Conservation (phyloP, 2,329 filamentous ascomycete genomes). For the Aspergillus sp. region DNA sequence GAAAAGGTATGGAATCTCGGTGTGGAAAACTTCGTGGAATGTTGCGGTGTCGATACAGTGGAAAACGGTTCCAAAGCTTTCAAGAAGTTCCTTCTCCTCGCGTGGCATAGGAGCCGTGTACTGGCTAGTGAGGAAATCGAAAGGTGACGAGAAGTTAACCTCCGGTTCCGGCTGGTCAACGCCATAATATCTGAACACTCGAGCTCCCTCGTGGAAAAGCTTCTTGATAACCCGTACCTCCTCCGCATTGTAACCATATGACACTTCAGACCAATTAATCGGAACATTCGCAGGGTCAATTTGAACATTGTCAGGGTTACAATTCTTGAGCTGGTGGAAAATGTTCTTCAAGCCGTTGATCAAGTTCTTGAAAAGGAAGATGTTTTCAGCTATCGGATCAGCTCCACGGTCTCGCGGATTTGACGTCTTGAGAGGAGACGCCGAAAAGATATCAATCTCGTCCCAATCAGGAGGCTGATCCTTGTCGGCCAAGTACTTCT, state of each 20-base stretch:
- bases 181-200: conserved; percentile 96
- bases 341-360: conserved; percentile 95
- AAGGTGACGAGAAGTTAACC: conserved; percentile 73
- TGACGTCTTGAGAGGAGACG: conserved; percentile 92
- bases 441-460: conserved; percentile 94
- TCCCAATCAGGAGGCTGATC: conserved; percentile 89
- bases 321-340: conserved; percentile 90
- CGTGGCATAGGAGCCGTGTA: conserved; percentile 92
- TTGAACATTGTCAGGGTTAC: conserved; percentile 68
- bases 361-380: conserved; percentile 94
- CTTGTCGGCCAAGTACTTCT: conserved; percentile 82
- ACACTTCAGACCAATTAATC: conserved; percentile 90
- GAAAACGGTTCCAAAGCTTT: conserved; percentile 97
- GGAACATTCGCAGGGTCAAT: conserved; percentile 79
- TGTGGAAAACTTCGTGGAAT: conserved; percentile 97
- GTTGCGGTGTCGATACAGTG: conserved; percentile 97
- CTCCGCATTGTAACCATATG: conserved; percentile 94
- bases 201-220: conserved; percentile 92
- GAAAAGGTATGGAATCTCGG: conserved; percentile 94
- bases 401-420: conserved; percentile 85
- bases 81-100: conserved; percentile 95
- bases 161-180: conserved; percentile 76
- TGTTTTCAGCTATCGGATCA: conserved; percentile 93
- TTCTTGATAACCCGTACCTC: conserved; percentile 97
- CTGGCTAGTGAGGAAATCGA: conserved; percentile 91